phyloP scores from a whole-genome alignment of 495 filamentous ascomycete species.

The Emericellopsis terricola region DNA sequence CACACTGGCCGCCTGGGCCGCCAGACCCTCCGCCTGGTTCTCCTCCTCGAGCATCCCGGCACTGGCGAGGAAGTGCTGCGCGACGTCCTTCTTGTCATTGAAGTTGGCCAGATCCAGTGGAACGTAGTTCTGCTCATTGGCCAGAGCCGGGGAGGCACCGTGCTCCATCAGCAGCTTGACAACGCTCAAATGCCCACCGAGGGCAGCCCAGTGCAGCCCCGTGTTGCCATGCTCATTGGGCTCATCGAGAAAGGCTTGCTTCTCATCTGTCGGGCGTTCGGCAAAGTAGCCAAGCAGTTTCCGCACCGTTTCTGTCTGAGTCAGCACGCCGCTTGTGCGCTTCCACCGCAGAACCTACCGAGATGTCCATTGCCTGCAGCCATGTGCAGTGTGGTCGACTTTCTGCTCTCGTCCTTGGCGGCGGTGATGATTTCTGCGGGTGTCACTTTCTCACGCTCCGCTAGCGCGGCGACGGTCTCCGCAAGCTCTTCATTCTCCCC shows the following conservation, averaged over 20 bases:
- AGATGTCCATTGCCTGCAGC: conserved; percentile 74
- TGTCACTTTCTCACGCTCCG: conserved; percentile 31
- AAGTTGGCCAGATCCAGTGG: conserved; percentile 73
- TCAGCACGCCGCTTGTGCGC: neutral
- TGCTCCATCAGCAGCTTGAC: conserved; percentile 54
- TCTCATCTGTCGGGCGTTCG: conserved; percentile 10
- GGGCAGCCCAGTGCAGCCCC: conserved; percentile 75
- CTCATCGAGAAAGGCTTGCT: conserved; percentile 38
- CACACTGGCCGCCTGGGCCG: conserved; percentile 8
- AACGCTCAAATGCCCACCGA: conserved; percentile 67
- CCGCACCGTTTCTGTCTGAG: conserved; percentile 17
- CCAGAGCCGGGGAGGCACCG: conserved; percentile 53
- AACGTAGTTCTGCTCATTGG: conserved; percentile 70
- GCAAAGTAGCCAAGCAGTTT: conserved; percentile 20
- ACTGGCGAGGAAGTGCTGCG: conserved; percentile 42
- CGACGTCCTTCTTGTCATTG: conserved; percentile 47
- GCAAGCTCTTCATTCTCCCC: conserved; percentile 56
- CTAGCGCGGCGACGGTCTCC: conserved; percentile 36
- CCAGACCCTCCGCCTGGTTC: conserved; percentile 18
- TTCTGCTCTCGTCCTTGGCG: conserved; percentile 44
- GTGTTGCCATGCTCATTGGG: conserved; percentile 74
- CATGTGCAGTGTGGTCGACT: conserved; percentile 71
- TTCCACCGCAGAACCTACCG: conserved; percentile 27
- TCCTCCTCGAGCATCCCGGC: conserved; percentile 35
- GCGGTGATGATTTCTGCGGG: conserved; percentile 39